A percentile compares a stretch with the other conserved stretches of the same genome.
These are phyloP conservation scores for Aureobasidium sp. DNA, from an alignment of 2,329 filamentous ascomycete genomes.

Conservation along the genomic window DNA sequence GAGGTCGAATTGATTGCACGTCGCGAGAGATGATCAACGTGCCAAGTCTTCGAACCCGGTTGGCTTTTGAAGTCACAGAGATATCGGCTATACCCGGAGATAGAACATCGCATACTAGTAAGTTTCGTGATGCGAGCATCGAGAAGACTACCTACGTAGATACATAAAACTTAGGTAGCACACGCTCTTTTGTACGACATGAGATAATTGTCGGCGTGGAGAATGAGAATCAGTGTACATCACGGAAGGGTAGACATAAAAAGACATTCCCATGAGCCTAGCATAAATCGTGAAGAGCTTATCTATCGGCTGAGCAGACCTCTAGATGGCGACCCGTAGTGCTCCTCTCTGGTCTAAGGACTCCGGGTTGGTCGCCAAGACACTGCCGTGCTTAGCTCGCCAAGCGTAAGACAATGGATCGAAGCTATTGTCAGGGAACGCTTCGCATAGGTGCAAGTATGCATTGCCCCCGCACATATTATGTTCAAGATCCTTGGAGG, in stretches of 20 bases:
- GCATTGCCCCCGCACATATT: not conserved
- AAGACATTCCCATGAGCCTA: not conserved
- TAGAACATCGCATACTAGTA: not conserved
- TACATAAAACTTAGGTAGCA: not conserved
- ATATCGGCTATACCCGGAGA: slow-evolving; percentile 9
- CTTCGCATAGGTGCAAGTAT: not conserved
- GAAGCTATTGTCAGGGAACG: not conserved
- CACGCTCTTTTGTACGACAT: not conserved
- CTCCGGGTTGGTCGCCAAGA: not conserved
- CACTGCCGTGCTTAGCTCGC: not conserved
- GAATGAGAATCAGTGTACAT: no score
- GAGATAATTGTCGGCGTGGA: not conserved
- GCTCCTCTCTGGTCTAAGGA: not conserved
- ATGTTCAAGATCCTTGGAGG: not conserved
- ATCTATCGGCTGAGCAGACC: not conserved
- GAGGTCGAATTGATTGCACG: not conserved
- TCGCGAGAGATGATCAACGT: not conserved
- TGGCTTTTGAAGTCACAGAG: slow-evolving; percentile 1
- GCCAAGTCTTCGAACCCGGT: not conserved
- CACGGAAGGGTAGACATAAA: no score
- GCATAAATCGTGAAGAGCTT: not conserved
- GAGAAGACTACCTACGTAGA: not conserved
- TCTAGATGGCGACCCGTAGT: not conserved
- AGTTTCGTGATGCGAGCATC: not conserved
- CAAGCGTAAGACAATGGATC: not conserved